Evolutionary conservation across 2,329 filamentous ascomycete species (phyloP).

Genomic region (Aspergillus chevalieri): DNA sequence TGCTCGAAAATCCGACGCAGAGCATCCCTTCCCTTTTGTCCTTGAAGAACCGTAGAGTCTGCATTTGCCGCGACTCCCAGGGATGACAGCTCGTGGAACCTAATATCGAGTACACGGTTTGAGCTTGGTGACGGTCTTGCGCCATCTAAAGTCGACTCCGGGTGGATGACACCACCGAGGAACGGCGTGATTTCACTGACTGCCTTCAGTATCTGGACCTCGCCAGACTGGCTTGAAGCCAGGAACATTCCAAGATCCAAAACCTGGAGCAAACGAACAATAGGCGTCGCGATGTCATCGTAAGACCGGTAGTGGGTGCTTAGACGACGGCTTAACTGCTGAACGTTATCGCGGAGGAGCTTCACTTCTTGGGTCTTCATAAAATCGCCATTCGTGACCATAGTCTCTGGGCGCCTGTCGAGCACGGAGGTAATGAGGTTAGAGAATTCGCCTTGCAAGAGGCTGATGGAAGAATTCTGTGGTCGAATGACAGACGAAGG

Average conservation of each 20-base stretch:
- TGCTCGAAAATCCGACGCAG: constrained; percentile 63
- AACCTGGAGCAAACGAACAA: constrained; percentile 72
- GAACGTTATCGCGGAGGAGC: constrained; percentile 52
- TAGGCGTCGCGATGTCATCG: constrained; percentile 74
- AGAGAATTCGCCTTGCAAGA: constrained; percentile 76
- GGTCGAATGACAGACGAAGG: constrained; percentile 68
- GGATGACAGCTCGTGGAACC: constrained; percentile 34
- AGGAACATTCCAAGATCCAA: constrained; percentile 70
- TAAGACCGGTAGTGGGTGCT: constrained; percentile 67
- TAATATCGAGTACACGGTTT: constrained; percentile 27
- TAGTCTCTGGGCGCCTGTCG: constrained; percentile 31
- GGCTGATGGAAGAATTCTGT: constrained; percentile 57
- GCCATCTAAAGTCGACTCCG: constrained; percentile 9
- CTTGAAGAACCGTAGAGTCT: constrained; percentile 33
- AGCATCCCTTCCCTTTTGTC: constrained; percentile 42
- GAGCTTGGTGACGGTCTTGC: constrained; percentile 7
- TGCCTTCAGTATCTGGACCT: constrained; percentile 17
- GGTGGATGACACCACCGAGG: constrained; percentile 25
- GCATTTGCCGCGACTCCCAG: constrained; percentile 29
- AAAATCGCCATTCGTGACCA: constrained; percentile 12
- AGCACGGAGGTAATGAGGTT: constrained; percentile 65
- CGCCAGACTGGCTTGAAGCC: constrained; percentile 27
- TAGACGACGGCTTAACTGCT: constrained; percentile 65
- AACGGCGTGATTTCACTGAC: constrained; percentile 36
- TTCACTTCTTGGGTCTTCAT: constrained; percentile 24